Conservation (phyloP, 2,329 filamentous ascomycete genomes). For the Colletotrichum horii region DNA sequence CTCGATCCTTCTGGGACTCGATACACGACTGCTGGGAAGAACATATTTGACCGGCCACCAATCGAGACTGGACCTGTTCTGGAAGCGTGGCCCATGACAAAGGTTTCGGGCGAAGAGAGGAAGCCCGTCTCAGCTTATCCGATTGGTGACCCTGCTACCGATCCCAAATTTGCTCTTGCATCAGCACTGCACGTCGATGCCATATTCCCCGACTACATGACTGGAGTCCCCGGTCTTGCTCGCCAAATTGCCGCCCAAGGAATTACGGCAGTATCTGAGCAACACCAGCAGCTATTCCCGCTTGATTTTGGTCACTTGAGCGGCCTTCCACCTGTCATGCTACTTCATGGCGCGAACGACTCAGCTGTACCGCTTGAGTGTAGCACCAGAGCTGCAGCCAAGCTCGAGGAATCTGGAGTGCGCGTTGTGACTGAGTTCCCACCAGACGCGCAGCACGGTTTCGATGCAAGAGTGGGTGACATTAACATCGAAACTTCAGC, state of each 20-base stretch:
- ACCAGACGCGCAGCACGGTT: neutral
- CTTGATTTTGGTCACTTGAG: neutral
- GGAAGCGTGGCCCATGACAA: neutral
- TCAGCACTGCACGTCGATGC: slow-evolving; percentile 13
- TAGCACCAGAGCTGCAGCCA: neutral
- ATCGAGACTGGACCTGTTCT: neutral
- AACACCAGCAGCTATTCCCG: neutral
- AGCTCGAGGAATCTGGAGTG: neutral
- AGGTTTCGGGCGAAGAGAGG: neutral
- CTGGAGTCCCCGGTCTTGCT: neutral
- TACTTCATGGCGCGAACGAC: slow-evolving; percentile 6
- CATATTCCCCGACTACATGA: slow-evolving; percentile 17
- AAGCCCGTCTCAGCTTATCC: slow-evolving; percentile 2
- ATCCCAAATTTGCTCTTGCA: neutral
- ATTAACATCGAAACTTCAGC: neutral
- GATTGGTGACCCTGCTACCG: neutral
- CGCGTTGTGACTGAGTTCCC: neutral
- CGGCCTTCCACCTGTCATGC: neutral
- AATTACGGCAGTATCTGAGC: neutral
- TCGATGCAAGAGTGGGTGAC: neutral
- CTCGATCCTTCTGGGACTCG: neutral
- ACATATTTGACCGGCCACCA: neutral
- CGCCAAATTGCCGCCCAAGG: neutral
- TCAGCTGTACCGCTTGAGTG: slow-evolving; percentile 3
- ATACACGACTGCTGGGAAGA: slow-evolving; percentile 7